These are phyloP conservation scores for Yarrowia divulgata DNA, from an alignment of 805 yeast genomes.

Conservation along the genomic window DNA sequence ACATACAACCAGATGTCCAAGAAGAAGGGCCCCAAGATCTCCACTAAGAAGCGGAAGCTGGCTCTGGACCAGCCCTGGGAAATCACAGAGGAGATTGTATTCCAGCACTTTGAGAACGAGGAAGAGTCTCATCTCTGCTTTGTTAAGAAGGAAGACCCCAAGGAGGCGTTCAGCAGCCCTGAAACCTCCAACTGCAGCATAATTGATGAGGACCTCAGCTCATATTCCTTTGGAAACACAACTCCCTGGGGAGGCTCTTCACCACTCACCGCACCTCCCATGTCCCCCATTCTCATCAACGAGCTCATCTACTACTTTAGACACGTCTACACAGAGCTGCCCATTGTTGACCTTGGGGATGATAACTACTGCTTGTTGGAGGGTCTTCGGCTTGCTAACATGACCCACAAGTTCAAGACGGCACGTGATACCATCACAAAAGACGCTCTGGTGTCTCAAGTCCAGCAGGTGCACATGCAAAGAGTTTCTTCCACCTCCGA, in stretches of 20 bases:
- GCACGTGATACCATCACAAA: slow-evolving; percentile 21
- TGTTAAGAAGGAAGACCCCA: slow-evolving; percentile 24
- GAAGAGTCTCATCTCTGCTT: slow-evolving; percentile 33
- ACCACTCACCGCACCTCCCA: slow-evolving; percentile 11
- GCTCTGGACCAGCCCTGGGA: slow-evolving; percentile 37
- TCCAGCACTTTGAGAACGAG: slow-evolving; percentile 36
- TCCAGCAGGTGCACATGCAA: slow-evolving; percentile 31
- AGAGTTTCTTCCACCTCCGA: slow-evolving; percentile 17
- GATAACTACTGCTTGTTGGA: slow-evolving; percentile 16
- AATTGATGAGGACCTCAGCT: slow-evolving; percentile 8
- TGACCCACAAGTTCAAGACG: slow-evolving; percentile 31
- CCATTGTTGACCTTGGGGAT: slow-evolving; percentile 8
- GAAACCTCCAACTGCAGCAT: slow-evolving; percentile 35
- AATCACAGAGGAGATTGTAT: slow-evolving; percentile 27
- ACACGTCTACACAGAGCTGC: slow-evolving; percentile 29
- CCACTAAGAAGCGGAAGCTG: slow-evolving; percentile 31
- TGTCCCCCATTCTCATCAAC: slow-evolving; percentile 27
- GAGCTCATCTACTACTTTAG: slow-evolving; percentile 14
- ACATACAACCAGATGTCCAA: slow-evolving; percentile 35
- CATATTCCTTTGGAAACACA: slow-evolving; percentile 20
- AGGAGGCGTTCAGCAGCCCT: slow-evolving; percentile 26
- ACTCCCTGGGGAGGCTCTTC: slow-evolving; percentile 35
- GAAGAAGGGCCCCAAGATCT: slow-evolving; percentile 30
- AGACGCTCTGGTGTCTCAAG: slow-evolving; percentile 29
- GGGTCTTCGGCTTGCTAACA: slow-evolving; percentile 25